Base-by-base conservation (phyloP, 768 basidiomycete genomes). In the Myochromella boudieri region DNA sequence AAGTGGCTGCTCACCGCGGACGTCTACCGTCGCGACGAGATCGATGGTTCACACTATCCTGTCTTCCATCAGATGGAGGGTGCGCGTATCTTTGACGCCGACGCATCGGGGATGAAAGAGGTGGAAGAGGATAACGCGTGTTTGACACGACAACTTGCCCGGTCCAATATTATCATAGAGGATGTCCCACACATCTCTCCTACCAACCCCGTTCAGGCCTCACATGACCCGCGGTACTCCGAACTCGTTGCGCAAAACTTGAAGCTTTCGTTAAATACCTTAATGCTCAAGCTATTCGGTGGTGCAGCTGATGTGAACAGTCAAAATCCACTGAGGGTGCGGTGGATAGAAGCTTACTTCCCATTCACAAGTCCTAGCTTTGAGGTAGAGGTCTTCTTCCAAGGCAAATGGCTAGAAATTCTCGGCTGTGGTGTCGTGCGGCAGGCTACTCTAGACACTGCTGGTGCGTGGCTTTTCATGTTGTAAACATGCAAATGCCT, bases 1-100 rank as follows among this genome's bases (percentile, higher is more conserved):
- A 78, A 78, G 43, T 99, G 95, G 91, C 74, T 99, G 25, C 74
- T 98, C 18, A 89, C 93, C 7, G 94, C 97, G 24, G 97, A 99
- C 70, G 97, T 99, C 42, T 99, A 98, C 68, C 72, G 97, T 40
- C 82, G 97, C 58, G 97, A 99, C 77, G 97, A 98, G 68, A 98
- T 99, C 52, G 97, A 99, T 70, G 78, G 81, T 10, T 90, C 88
- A 7, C 97, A 99, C 63, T 97, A 97, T 64, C 97, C 97, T 4
- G 91, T 97, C 28, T 99, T 99, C 62, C 97, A 99, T 68, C 97
- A 99, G 69, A 91, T 97, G 69, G 97, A 99, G 63, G 97, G 95
- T 24, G 92, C 94, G 10, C 72, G 83, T 25, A 83, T 97, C 45
- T 91, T 93, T 63, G 67, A 76, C 26, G 76, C 80, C 18, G 72